Conservation (phyloP, 306 rosid species). For the Sechiopsis laciniata region DNA sequence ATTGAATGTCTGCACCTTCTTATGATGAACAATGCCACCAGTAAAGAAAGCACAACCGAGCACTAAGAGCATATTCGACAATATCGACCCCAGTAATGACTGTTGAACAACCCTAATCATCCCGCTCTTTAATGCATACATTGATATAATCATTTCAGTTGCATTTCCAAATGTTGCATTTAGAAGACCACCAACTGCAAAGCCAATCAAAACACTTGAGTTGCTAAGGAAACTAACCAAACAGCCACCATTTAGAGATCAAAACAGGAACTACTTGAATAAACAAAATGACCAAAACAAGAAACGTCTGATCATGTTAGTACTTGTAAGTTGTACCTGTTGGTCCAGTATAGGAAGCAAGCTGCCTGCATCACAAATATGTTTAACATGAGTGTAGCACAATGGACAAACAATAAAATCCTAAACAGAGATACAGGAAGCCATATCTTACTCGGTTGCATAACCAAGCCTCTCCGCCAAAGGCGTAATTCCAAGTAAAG, state of each 20-base stretch:
- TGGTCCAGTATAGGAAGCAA: slow-evolving; percentile 84
- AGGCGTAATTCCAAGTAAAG: slow-evolving; percentile 73
- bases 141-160: slow-evolving; percentile 81
- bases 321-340: slow-evolving; percentile 51
- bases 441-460: slow-evolving; percentile 63
- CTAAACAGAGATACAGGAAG: background rate
- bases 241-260: background rate
- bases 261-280: background rate
- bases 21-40: slow-evolving; percentile 62
- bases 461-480: slow-evolving; percentile 85
- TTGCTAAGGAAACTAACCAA: slow-evolving; percentile 11
- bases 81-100: slow-evolving; percentile 62
- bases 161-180: slow-evolving; percentile 92
- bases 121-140: slow-evolving; percentile 71
- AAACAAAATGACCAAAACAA: slow-evolving; percentile 9
- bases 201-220: slow-evolving; percentile 19
- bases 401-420: background rate
- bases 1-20: slow-evolving; percentile 54
- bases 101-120: slow-evolving; percentile 97
- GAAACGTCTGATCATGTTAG: background rate
- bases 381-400: slow-evolving; percentile 15
- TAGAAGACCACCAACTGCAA: slow-evolving; percentile 87
- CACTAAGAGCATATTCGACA: slow-evolving; percentile 88
- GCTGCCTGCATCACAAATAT: slow-evolving; percentile 56
- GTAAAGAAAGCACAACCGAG: slow-evolving; percentile 92